Base-by-base conservation (phyloP, 2,329 filamentous ascomycete species). In the Cytospora chrysosperma region DNA sequence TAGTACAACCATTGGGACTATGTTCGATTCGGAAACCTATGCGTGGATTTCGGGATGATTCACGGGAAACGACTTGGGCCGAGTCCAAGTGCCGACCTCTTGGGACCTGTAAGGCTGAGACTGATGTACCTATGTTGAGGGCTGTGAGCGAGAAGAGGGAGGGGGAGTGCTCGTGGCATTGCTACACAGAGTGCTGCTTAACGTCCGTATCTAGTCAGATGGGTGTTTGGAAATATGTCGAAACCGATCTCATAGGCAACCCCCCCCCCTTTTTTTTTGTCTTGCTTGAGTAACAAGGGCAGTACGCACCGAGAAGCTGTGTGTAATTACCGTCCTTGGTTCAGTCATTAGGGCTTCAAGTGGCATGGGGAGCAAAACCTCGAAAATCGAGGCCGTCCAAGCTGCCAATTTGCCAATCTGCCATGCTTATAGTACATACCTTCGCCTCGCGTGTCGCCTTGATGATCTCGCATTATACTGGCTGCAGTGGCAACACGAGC, bases 81-180 rank as follows among this genome's bases (percentile, higher is more conserved):
- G 43, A 27, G 56, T 40, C 21, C 47, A 47, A 30, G 30, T 47
- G 12, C 37, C 52, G 32, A 65, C 60, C 40, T 63, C 52, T 56
- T 19, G 9, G 15, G n/a, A 52, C 21, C 30, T 65, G 63, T 60
- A 65, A 65, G 63, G 63, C 63, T 63, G 63, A 59, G 51, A 49
- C 49, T 30, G 40, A 21, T 37, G 52, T 30, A n/a, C n/a, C n/a
- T n/a, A 37, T 37, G 13, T 5, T 30, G 32, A 56, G 51, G 59
- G 59, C 43, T 56, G 30, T 19, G 21, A 43, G 26, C 19, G 17
- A 28, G 5, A 4, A 13, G 15, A 19, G 8, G 26, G 43, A 9
- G 13, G 8, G 26, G 43, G 9, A n/a, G n/a, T 47, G n/a, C n/a
- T 47, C 13, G 10, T 4, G n/a, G n/a, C n/a, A 24, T 47, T 8